phyloP scores from a whole-genome alignment of 352 stramenopile species.

The Pythium aquatile region DNA sequence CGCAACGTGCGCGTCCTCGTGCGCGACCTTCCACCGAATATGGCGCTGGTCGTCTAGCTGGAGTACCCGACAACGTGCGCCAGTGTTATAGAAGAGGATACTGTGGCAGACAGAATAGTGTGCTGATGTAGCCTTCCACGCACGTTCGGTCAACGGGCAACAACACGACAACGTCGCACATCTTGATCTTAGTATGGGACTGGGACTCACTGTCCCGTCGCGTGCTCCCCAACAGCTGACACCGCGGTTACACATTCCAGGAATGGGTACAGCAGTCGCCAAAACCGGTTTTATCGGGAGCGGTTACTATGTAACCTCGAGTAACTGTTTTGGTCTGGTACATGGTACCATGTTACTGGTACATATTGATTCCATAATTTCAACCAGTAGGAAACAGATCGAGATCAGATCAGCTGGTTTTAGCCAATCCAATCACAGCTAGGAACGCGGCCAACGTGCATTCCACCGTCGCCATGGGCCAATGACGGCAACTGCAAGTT shows the following conservation, averaged over 20 bases:
- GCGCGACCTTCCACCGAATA: constrained; percentile 15
- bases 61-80: neutral
- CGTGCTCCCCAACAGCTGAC: constrained; percentile 10
- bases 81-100: constrained; percentile 5
- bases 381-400: neutral
- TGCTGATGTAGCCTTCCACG: constrained; percentile 9
- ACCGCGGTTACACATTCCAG: neutral
- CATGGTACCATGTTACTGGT: neutral
- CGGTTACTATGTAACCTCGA: neutral
- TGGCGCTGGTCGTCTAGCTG: neutral
- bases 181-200: constrained; percentile 28
- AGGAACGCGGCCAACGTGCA: constrained; percentile 31
- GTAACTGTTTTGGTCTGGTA: neutral
- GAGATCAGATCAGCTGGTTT: constrained; percentile 9
- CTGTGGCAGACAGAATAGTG: constrained; percentile 24
- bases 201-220: constrained; percentile 4
- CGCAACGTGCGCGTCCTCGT: neutral
- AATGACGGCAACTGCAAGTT: constrained; percentile 27
- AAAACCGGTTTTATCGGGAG: neutral
- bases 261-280: neutral
- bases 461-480: constrained; percentile 3
- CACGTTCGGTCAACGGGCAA: constrained; percentile 21
- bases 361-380: neutral
- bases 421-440: constrained; percentile 29
- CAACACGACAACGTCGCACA: constrained; percentile 7